Evolutionary conservation across 2,329 filamentous ascomycete genomes (phyloP).

Genomic region (Ophiosphaerella narmari): DNA sequence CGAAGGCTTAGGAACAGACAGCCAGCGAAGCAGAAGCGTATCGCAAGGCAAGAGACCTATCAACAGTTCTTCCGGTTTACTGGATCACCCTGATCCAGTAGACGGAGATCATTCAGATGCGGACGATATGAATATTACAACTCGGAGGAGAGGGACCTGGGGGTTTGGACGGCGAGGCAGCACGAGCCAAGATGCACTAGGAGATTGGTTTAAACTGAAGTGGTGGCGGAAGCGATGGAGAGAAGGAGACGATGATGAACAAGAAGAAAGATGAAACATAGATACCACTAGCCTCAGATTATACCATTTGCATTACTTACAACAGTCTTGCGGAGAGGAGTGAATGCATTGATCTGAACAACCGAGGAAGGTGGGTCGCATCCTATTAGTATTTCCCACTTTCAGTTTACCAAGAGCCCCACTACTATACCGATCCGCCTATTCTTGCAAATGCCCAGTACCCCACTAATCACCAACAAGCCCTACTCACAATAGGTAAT

Average conservation of each 20-base stretch:
- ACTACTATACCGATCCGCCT: too few relatives aligned
- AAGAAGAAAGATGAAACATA: conserved; percentile 17
- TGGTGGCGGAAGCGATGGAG: conserved; percentile 46
- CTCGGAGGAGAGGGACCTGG: conserved; percentile 32
- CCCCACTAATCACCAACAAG: too few relatives aligned
- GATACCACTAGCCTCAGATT: conserved; percentile 1
- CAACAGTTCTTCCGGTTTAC: conserved; percentile 25
- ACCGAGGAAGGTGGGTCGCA: too few relatives aligned
- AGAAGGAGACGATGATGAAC: conserved; percentile 28
- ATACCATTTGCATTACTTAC: not conserved
- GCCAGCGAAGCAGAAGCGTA: conserved; percentile 27
- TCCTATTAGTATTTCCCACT: too few relatives aligned
- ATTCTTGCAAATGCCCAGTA: too few relatives aligned
- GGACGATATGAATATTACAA: conserved; percentile 22
- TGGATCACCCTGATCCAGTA: conserved; percentile 34
- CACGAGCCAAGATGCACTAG: conserved; percentile 31
- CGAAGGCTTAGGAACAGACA: conserved; percentile 26
- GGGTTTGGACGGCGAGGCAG: conserved; percentile 22
- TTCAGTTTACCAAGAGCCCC: too few relatives aligned
- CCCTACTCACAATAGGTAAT: too few relatives aligned
- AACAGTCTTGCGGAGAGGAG: too few relatives aligned
- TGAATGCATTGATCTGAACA: too few relatives aligned
- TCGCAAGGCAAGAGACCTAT: conserved; percentile 38
- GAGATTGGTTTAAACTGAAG: conserved; percentile 45
- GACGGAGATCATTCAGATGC: conserved; percentile 38